phyloP scores from a whole-genome alignment of 1,139 yeast species.

The Pichia sp. region DNA sequence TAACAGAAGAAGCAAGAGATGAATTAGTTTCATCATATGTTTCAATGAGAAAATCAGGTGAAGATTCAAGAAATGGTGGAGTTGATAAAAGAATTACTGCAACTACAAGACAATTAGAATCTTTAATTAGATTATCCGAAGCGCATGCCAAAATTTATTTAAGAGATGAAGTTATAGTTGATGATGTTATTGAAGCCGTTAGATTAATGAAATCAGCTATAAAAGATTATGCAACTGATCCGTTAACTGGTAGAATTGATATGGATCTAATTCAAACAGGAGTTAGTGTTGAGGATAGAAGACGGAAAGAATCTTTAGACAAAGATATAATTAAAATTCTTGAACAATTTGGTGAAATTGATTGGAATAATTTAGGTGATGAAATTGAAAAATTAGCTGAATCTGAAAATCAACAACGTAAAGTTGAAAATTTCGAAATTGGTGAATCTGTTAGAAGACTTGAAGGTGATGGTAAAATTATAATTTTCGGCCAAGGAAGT shows the following conservation, averaged over 20 bases:
- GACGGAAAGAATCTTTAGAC: slow-evolving; percentile 66
- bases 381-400: slow-evolving; percentile 42
- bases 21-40: slow-evolving; percentile 89
- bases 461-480: slow-evolving; percentile 68
- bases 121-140: slow-evolving; percentile 89
- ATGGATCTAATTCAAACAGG: slow-evolving; percentile 98
- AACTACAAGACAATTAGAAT: slow-evolving; percentile 92
- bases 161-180: slow-evolving; percentile 58
- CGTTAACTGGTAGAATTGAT: slow-evolving; percentile 91
- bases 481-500: slow-evolving; percentile 67
- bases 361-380: slow-evolving; percentile 56
- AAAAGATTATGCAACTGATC: slow-evolving; percentile 97
- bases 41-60: slow-evolving; percentile 90
- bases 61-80: slow-evolving; percentile 60
- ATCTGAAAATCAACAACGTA: slow-evolving; percentile 27
- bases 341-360: slow-evolving; percentile 38
- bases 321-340: slow-evolving; percentile 50
- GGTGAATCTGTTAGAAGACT: slow-evolving; percentile 62
- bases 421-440: slow-evolving; percentile 67
- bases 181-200: slow-evolving; percentile 92
- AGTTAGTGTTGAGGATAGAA: slow-evolving; percentile 81
- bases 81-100: slow-evolving; percentile 93
- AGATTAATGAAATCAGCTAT: slow-evolving; percentile 88
- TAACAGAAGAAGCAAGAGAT: slow-evolving; percentile 73
- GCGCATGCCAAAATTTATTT: slow-evolving; percentile 97